Conservation (phyloP, 225 moss, liverwort and hornwort species). For the Bryum argenteum region DNA sequence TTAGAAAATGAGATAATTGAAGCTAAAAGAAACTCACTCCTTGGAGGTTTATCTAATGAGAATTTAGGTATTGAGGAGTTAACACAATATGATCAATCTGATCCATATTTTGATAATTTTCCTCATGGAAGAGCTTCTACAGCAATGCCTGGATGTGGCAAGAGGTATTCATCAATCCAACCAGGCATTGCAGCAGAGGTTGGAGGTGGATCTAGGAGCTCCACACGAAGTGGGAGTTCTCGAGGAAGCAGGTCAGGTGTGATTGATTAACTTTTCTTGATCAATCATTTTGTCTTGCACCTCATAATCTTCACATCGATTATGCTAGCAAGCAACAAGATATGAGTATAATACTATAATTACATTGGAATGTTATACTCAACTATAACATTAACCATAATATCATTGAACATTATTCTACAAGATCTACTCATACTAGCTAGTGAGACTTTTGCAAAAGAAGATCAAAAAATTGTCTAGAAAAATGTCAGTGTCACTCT, state of each 20-base stretch:
- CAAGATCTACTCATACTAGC: too few species aligned
- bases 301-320: not conserved
- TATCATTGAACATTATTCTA: too few species aligned
- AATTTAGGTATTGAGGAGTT: conserved; percentile 25
- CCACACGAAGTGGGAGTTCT: conserved; percentile 40
- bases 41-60: conserved; percentile 25
- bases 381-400: too few species aligned
- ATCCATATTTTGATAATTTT: conserved; percentile 15
- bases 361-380: too few species aligned
- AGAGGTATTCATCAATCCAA: conserved; percentile 17
- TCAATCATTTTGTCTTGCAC: not conserved
- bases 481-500: too few species aligned
- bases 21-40: conserved; percentile 24
- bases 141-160: conserved; percentile 32
- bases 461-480: too few species aligned
- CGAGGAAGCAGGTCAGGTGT: conserved; percentile 53
- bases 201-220: conserved; percentile 42
- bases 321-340: not conserved
- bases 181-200: conserved; percentile 30
- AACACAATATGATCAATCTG: conserved; percentile 9
- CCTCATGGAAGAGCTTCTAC: conserved; percentile 34
- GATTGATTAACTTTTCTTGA: conserved; percentile 22
- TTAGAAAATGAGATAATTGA: conserved; percentile 37
- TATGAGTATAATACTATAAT: too few species aligned
- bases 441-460: too few species aligned